Evolutionary conservation across 2,329 filamentous ascomycete species (phyloP).

Genomic region (Trichoderma atrobrunneum): DNA sequence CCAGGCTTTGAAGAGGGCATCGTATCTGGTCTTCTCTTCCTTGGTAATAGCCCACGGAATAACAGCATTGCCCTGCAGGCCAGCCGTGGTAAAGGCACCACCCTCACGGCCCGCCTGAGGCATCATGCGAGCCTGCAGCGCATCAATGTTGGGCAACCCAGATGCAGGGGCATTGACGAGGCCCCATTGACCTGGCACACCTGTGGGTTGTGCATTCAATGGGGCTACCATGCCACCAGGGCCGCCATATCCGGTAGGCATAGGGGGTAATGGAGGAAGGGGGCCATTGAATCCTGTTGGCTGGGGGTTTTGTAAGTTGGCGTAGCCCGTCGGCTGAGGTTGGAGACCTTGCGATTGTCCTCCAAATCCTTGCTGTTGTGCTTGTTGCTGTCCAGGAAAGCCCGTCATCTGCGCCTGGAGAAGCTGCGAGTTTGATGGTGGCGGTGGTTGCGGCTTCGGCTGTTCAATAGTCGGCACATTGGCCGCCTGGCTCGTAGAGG

Average conservation of each 20-base stretch:
- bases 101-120: slow-evolving; percentile 88
- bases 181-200: slow-evolving; percentile 94
- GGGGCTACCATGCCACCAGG: slow-evolving; percentile 57
- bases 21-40: slow-evolving; percentile 96
- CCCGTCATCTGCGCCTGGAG: slow-evolving; percentile 67
- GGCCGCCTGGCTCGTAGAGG: slow-evolving; percentile 49
- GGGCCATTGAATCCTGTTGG: slow-evolving; percentile 78
- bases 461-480: slow-evolving; percentile 72
- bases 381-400: slow-evolving; percentile 53
- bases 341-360: slow-evolving; percentile 60
- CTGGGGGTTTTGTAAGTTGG: slow-evolving; percentile 65
- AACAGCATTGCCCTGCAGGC: slow-evolving; percentile 87
- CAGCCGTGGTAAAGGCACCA: slow-evolving; percentile 77
- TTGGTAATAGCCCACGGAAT: slow-evolving; percentile 99
- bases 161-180: slow-evolving; percentile 89
- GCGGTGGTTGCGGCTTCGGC: slow-evolving; percentile 70
- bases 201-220: slow-evolving; percentile 91
- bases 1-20: slow-evolving; percentile 93
- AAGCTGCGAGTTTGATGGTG: slow-evolving; percentile 67
- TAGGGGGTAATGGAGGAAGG: slow-evolving; percentile 86
- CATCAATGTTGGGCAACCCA: slow-evolving; percentile 90
- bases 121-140: slow-evolving; percentile 93
- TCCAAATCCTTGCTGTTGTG: slow-evolving; percentile 55
- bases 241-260: slow-evolving; percentile 58
- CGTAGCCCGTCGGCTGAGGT: slow-evolving; percentile 68